phyloP scores from a whole-genome alignment of 305 asterid species.

The Fraxinus xanthoxyloides region DNA sequence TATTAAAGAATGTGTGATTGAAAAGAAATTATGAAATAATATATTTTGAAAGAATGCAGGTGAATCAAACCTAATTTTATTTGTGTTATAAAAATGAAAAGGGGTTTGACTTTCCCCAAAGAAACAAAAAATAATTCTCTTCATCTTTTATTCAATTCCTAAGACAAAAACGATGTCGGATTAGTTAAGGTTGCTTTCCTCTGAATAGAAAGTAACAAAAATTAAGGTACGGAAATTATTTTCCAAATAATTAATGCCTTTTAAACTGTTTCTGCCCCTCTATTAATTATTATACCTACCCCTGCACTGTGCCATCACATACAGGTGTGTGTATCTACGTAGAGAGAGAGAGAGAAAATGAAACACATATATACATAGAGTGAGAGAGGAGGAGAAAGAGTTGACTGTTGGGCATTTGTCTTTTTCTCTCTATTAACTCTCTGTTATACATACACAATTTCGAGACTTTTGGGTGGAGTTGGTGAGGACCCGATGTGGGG shows the following conservation, averaged over 20 bases:
- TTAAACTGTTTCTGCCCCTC: not conserved
- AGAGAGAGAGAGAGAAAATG: not conserved
- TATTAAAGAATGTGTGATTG: no score
- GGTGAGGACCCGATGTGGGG: not conserved
- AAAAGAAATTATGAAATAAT: no score
- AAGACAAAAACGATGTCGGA: not conserved
- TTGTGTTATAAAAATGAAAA: no score
- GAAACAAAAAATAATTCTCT: not conserved
- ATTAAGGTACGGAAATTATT: not conserved
- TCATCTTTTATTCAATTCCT: not conserved
- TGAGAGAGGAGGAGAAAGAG: constrained; percentile 22
- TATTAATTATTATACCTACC: not conserved
- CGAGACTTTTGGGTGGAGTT: constrained; percentile 11
- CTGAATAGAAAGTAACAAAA: not conserved
- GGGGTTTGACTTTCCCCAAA: not conserved
- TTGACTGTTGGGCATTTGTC: constrained; percentile 22
- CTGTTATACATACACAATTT: not conserved
- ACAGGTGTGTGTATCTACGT: not conserved
- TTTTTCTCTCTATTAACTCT: constrained; percentile 7
- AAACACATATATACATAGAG: not conserved
- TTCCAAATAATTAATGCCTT: constrained; percentile 19
- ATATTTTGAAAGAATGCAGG: no score
- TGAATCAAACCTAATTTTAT: no score
- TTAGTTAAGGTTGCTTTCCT: not conserved
- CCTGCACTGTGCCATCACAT: not conserved